Conservation (phyloP, 257 asterid species). For the Solanum virginianum region DNA sequence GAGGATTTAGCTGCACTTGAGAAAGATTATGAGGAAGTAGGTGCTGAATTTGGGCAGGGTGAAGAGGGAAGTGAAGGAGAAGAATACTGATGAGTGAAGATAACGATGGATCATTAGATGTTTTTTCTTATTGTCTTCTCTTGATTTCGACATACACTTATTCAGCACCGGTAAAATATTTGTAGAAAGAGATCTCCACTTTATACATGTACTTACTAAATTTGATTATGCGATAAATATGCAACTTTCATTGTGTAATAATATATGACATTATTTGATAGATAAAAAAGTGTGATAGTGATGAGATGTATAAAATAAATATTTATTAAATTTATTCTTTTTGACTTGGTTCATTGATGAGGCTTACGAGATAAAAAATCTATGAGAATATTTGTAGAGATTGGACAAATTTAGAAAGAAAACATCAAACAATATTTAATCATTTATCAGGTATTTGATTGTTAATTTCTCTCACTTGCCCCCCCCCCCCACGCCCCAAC, state of each 20-base stretch:
- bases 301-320: too few species aligned
- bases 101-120: not conserved
- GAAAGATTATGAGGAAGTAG: conserved; percentile 5
- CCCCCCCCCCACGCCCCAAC: too few species aligned
- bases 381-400: not conserved
- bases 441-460: not conserved
- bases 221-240: not conserved
- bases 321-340: too few species aligned
- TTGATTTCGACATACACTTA: not conserved
- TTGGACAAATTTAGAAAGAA: not conserved
- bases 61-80: conserved; percentile 5
- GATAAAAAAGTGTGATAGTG: not conserved
- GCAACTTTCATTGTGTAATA: not conserved
- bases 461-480: not conserved
- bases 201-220: not conserved
- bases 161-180: not conserved
- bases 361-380: not conserved
- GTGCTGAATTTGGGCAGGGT: not conserved
- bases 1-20: conserved; percentile 6
- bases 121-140: not conserved
- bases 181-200: not conserved
- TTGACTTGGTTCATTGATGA: not conserved
- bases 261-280: not conserved
- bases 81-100: not conserved
- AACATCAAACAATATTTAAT: not conserved